Evolutionary conservation across 192 early-diverging fungal species (phyloP).

Genomic region (Pilaira anomala): DNA sequence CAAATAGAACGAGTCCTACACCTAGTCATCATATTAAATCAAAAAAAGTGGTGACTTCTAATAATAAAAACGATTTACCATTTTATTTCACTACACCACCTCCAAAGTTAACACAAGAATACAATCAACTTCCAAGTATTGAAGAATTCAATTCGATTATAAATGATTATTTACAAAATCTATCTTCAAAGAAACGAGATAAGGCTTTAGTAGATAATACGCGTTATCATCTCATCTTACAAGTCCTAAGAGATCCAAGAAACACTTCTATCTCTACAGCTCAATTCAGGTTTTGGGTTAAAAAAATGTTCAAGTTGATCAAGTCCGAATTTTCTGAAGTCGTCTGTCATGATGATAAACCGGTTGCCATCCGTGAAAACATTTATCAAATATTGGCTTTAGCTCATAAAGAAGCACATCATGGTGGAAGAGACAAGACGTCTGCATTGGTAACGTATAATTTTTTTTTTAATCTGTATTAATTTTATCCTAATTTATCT

Average conservation of each 20-base stretch:
- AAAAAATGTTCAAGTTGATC: constrained; percentile 49
- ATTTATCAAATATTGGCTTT: constrained; percentile 43
- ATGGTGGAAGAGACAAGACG: constrained; percentile 51
- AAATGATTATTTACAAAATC: constrained; percentile 45
- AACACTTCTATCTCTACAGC: constrained; percentile 52
- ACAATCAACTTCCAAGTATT: constrained; percentile 38
- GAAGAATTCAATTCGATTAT: constrained; percentile 42
- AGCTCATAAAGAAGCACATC: constrained; percentile 46
- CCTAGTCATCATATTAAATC: neutral
- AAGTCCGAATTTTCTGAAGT: constrained; percentile 29
- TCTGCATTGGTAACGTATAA: constrained; percentile 43
- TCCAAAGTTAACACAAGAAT: neutral
- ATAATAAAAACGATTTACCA: neutral
- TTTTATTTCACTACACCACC: neutral
- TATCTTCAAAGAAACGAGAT: constrained; percentile 49
- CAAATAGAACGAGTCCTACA: neutral
- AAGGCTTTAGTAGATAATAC: constrained; percentile 44
- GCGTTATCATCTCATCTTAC: constrained; percentile 47
- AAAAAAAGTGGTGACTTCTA: neutral
- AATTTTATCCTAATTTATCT: neutral
- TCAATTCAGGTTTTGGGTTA: constrained; percentile 52
- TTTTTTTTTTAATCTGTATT: constrained; percentile 1
- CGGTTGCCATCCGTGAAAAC: constrained; percentile 46
- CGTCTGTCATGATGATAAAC: constrained; percentile 47
- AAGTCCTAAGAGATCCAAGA: constrained; percentile 47